A percentile compares a stretch with the other conserved stretches of the same genome.
Evolutionary conservation across 2,329 filamentous ascomycete genomes (phyloP).

Genomic region (Colletotrichum lentis): DNA sequence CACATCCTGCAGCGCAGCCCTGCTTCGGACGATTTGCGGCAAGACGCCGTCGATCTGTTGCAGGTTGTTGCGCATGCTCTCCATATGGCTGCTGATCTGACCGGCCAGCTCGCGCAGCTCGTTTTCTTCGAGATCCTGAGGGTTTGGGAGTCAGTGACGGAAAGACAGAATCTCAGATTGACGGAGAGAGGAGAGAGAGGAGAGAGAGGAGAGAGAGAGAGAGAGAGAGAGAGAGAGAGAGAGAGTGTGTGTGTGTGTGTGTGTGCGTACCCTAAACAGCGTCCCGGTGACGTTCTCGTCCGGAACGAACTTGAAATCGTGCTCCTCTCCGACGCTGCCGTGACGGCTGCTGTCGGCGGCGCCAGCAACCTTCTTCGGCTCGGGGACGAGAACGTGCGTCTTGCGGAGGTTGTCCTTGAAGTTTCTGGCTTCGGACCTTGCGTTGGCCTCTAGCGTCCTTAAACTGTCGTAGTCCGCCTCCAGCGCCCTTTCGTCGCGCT

Average conservation of each 20-base stretch:
- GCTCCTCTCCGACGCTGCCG: slow-evolving; percentile 11
- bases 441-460: slow-evolving; percentile 62
- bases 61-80: slow-evolving; percentile 64
- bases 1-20: slow-evolving; percentile 59
- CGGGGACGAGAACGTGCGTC: slow-evolving; percentile 60
- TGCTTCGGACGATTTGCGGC: slow-evolving; percentile 57
- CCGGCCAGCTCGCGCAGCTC: slow-evolving; percentile 56
- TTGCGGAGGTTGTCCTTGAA: slow-evolving; percentile 60
- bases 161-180: too few relatives aligned
- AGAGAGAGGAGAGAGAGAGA: background rate
- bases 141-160: slow-evolving; percentile 5
- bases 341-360: slow-evolving; percentile 19
- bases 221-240: background rate
- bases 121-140: slow-evolving; percentile 51
- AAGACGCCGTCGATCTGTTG: slow-evolving; percentile 62
- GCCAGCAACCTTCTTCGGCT: slow-evolving; percentile 38
- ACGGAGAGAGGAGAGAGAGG: background rate
- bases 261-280: slow-evolving; percentile 45
- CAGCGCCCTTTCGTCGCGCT: slow-evolving; percentile 63
- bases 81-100: slow-evolving; percentile 64
- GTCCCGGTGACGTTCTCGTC: slow-evolving; percentile 21
- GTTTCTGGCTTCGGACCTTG: slow-evolving; percentile 60
- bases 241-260: too few relatives aligned
- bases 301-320: slow-evolving; percentile 38
- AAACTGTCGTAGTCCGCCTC: slow-evolving; percentile 64